Percentiles rank a stretch among this genome's conserved stretches.
These are phyloP conservation scores for Globisporangium cystogenes DNA, from an alignment of 352 stramenopile genomes.

Conservation along the genomic window DNA sequence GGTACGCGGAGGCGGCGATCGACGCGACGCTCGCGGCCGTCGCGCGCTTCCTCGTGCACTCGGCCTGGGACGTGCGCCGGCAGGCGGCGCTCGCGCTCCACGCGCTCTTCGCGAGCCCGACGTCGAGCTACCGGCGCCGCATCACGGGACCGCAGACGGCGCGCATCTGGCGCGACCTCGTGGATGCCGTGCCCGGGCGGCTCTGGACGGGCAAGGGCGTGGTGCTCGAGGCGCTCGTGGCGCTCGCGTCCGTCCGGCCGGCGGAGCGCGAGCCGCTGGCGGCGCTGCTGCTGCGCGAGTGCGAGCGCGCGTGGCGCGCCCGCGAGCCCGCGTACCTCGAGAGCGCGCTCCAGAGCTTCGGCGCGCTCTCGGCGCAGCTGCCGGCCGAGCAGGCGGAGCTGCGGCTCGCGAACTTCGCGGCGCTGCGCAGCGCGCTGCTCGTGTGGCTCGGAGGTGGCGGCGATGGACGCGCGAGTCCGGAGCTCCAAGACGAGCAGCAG, in stretches of 20 bases:
- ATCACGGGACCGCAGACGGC: slow-evolving; percentile 35
- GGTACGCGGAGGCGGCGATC: slow-evolving; percentile 43
- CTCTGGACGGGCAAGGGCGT: slow-evolving; percentile 76
- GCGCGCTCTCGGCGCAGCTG: slow-evolving; percentile 34
- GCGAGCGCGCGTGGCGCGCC: slow-evolving; percentile 55
- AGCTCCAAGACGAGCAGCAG: not conserved
- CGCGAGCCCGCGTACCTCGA: slow-evolving; percentile 67
- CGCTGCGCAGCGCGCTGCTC: slow-evolving; percentile 28
- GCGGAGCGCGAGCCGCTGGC: slow-evolving; percentile 19
- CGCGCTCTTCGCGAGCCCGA: slow-evolving; percentile 34
- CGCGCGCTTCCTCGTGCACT: slow-evolving; percentile 44
- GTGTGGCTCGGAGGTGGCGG: slow-evolving; percentile 22
- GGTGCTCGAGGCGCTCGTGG: slow-evolving; percentile 64
- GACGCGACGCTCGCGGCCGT: slow-evolving; percentile 37
- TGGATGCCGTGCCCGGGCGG: slow-evolving; percentile 50
- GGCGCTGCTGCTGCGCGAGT: slow-evolving; percentile 45
- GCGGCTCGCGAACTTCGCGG: slow-evolving; percentile 28
- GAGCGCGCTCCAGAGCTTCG: slow-evolving; percentile 49
- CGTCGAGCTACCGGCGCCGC: slow-evolving; percentile 34
- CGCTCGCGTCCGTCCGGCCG: slow-evolving; percentile 24
- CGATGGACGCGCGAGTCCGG: not conserved
- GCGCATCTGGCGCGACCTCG: slow-evolving; percentile 44
- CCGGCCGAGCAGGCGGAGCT: slow-evolving; percentile 16
- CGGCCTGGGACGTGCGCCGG: slow-evolving; percentile 69
- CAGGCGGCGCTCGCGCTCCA: slow-evolving; percentile 65